These are phyloP conservation scores for Daldinia grandis DNA, from an alignment of 495 filamentous ascomycete species.

Conservation along the genomic window DNA sequence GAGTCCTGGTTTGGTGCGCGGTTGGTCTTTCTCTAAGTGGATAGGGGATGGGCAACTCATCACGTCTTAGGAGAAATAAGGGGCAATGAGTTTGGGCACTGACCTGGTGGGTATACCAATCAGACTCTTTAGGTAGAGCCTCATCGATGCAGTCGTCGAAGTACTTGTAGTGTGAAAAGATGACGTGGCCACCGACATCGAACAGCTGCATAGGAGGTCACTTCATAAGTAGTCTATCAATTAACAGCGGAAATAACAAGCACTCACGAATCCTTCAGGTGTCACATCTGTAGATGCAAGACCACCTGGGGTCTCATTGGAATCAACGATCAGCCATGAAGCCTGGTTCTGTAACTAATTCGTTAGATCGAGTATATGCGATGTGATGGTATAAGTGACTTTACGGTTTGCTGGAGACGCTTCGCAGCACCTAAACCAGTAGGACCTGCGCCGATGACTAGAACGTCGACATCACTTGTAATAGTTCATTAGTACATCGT, in stretches of 20 bases:
- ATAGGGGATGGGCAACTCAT: background rate
- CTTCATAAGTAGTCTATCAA: background rate
- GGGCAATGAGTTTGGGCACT: background rate
- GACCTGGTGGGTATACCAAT: conserved; percentile 95
- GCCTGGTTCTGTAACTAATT: background rate
- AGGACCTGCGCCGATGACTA: conserved; percentile 97
- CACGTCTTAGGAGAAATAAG: background rate
- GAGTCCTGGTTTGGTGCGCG: background rate
- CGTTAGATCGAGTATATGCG: background rate
- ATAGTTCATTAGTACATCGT: background rate
- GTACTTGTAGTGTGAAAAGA: conserved; percentile 99
- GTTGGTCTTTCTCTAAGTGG: background rate
- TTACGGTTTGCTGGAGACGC: conserved; percentile 77
- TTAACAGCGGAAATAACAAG: background rate
- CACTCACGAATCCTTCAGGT: background rate
- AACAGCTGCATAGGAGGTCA: conserved; percentile 71
- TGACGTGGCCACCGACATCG: conserved; percentile 99
- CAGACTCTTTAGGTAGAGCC: conserved; percentile 88
- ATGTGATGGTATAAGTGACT: background rate
- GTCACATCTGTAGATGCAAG: background rate
- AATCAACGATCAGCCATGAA: background rate
- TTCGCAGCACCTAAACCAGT: conserved; percentile 97
- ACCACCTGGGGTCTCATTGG: background rate
- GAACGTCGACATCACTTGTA: conserved; percentile 85
- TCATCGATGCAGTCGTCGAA: conserved; percentile 99